phyloP scores from a whole-genome alignment of 441 rosid genomes.

The Jatropha multifida region DNA sequence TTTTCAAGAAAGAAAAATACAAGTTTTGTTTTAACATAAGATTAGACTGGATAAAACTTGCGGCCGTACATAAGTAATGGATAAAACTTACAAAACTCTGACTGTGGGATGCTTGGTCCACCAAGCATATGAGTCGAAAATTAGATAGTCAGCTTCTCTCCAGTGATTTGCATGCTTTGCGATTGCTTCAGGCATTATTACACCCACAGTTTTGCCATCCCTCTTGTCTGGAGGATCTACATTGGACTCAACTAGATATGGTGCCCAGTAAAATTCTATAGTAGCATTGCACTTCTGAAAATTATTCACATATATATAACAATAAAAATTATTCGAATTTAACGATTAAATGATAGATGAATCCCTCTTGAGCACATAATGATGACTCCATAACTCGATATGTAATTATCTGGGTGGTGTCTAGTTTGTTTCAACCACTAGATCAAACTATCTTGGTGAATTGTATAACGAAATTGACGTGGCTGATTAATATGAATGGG shows the following conservation, averaged over 20 bases:
- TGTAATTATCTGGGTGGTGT: no score
- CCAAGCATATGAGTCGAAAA: conserved; percentile 90
- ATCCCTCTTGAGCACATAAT: no score
- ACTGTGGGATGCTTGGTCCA: conserved; percentile 88
- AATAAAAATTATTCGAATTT: background rate
- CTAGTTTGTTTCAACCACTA: no score
- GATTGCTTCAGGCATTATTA: conserved; percentile 86
- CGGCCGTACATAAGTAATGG: background rate
- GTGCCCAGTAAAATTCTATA: conserved; percentile 93
- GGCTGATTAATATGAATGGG: no score
- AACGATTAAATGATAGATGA: no score
- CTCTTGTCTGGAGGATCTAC: conserved; percentile 62
- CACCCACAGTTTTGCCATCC: conserved; percentile 71
- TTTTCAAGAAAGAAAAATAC: conserved; percentile 11
- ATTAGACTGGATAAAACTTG: background rate
- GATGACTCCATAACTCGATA: no score
- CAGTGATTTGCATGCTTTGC: conserved; percentile 65
- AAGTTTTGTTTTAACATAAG: no score
- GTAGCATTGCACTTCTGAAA: conserved; percentile 73
- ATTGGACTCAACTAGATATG: conserved; percentile 82
- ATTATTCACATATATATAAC: background rate
- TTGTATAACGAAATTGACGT: no score
- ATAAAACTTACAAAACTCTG: conserved; percentile 67
- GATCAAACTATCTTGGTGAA: no score
- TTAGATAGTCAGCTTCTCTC: conserved; percentile 68